Evolutionary conservation across 176 grass and related monocot species (phyloP), one percentile per base, ranked within the genome.

Genomic region (Alopecurus myosuroides): DNA sequence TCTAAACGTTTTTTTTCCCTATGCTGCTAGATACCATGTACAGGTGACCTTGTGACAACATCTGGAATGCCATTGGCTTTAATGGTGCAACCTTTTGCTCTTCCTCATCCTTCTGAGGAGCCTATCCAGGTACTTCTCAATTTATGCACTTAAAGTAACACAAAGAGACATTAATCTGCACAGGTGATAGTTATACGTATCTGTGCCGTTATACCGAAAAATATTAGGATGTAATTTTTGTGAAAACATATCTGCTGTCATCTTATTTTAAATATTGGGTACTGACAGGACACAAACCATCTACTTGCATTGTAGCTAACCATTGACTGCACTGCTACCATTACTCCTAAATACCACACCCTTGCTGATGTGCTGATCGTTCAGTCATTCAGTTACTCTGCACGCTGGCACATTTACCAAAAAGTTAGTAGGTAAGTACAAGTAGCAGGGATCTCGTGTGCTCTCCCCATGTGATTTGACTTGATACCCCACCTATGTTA

Each of bases 71-170:
- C 94, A 56, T 77, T 94, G 79, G 79, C 91, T 73, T 77, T 97
- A 76, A 90, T 97, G 91, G 94, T 97, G 44, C 94, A 97, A 84
- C 94, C 94, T 26, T 88, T 97, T 37, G 85, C 91, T 18, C 94
- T 97, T 77, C 89, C 85, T 40, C 91, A 97, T 85, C 91, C 89
- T 75, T 97, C 79, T 3, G 94, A 97, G 77, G 94, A 97, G 69
- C 85, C 91, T 88, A 88, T 97, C 28, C 87, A 97, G 85, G 94
- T 94, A 82, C 70, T 29, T 78, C 17, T 36, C 60, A 82, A 46
- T 42, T 40, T 49, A 65, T 37, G 13, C 26, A 68, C 28, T 58
- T 74, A 30, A 46, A 62, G 11, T 48, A 40, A 56, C 19, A 10
- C 29, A 58, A 36, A 4, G 12, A 77, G 42, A 44, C 12, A 77